Evolutionary conservation across 2,329 filamentous ascomycete species (phyloP), one percentile per base, ranked within the genome.

Genomic region (Scedosporium aurantiacum): DNA sequence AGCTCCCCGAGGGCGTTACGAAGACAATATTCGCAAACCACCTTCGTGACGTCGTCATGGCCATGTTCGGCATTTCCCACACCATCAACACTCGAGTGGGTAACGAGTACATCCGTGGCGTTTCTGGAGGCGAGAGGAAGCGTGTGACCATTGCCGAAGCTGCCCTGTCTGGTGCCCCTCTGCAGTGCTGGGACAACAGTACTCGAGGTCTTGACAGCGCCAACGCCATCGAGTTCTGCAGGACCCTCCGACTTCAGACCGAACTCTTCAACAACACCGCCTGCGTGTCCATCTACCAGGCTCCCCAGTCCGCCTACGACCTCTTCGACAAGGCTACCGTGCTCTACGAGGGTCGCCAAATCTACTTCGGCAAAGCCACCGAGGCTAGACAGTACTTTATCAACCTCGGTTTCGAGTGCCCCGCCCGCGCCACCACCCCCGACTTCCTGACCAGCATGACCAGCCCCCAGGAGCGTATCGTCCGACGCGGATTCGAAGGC

Each of bases 391-490:
- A 82, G 63, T 89, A 88, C 71, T 90, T 90, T 64, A 71, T 85
- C 65, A 76, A 83, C 66, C 77, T 90, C 0, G 87, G 87, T 4
- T 89, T 88, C 67, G 79, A 85, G 45, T 86, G 85, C 68, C 85
- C 86, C 2, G 72, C 83, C 2, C 83, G 86, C 14, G 83, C 84
- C 73, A 89, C 86, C 0, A 87, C 83, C 0, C 84, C 86, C 21
- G 87, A 90, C 69, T 90, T 89, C 75, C 72, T 90, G 57, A 90
- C 86, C 1, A 87, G 85, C 23, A 86, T 90, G 74, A 89, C 86
- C 2, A 81, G 80, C 18, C 73, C 83, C 1, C 65, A 73, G 6
- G 83, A 86, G 71, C 82, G 83, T 62, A 65, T 82, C 40, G 75
- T 83, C 25, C 80, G 80, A 52, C 70, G 76, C 2, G 83, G 82